phyloP scores from a whole-genome alignment of 331 rosid species.

The Prunus yedoensis region DNA sequence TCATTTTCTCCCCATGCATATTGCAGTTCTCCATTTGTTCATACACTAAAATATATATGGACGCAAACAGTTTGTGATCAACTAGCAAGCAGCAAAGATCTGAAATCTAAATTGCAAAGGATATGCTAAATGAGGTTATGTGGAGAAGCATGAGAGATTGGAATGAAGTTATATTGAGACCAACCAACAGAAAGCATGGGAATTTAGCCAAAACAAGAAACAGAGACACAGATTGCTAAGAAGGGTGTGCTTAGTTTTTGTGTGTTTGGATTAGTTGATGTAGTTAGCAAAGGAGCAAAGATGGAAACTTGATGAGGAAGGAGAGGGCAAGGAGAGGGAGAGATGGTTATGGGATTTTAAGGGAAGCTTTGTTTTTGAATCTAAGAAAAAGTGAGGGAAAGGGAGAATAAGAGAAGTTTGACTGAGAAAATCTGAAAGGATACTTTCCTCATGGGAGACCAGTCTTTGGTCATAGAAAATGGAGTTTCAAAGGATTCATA shows the following conservation, averaged over 20 bases:
- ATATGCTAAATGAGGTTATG: too few relatives aligned
- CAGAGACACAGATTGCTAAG: background rate
- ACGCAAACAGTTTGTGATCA: too few relatives aligned
- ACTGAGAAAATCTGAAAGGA: constrained; percentile 37
- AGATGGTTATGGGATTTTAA: constrained; percentile 3
- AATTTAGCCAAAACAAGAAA: background rate
- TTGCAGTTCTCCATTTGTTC: constrained; percentile 24
- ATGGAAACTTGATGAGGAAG: constrained; percentile 1
- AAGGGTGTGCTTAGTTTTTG: background rate
- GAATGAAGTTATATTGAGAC: background rate
- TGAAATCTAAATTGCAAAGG: too few relatives aligned
- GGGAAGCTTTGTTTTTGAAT: constrained; percentile 15
- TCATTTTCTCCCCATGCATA: constrained; percentile 36
- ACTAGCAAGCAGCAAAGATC: too few relatives aligned
- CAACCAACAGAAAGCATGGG: too few relatives aligned
- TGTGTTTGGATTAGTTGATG: background rate
- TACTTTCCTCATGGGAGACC: constrained; percentile 48
- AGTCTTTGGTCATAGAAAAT: constrained; percentile 65
- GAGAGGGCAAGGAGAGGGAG: background rate
- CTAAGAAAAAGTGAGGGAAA: constrained; percentile 9
- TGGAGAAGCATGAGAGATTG: background rate
- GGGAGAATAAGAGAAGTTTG: constrained; percentile 35
- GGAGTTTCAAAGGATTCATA: constrained; percentile 20
- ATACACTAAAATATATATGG: too few relatives aligned
- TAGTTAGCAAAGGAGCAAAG: background rate